phyloP scores from a whole-genome alignment of 2,329 filamentous ascomycete genomes.

The Bipolaris sorokiniana region DNA sequence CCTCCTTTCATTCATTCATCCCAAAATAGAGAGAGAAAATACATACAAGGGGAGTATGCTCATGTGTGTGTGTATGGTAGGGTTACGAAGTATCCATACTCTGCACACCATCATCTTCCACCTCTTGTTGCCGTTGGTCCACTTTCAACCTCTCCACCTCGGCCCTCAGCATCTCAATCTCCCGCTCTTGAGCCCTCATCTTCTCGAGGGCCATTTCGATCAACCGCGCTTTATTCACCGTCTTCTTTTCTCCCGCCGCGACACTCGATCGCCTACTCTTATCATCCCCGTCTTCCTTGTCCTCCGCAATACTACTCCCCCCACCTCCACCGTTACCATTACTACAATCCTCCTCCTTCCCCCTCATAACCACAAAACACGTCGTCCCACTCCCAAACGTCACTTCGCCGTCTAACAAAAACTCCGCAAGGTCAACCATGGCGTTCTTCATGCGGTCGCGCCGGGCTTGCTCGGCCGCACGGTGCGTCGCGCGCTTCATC shows the following conservation, averaged over 20 bases:
- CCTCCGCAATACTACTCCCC: constrained; percentile 9
- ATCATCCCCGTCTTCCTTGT: constrained; percentile 37
- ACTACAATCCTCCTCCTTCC: constrained; percentile 17
- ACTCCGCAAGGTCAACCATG: constrained; percentile 41
- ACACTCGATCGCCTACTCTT: constrained; percentile 3
- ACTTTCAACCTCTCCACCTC: constrained; percentile 30
- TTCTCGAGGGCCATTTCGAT: constrained; percentile 43
- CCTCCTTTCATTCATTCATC: too few relatives aligned
- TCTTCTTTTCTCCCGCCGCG: constrained; percentile 30
- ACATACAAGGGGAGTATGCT: too few relatives aligned
- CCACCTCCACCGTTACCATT: neutral
- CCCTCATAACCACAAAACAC: constrained; percentile 39
- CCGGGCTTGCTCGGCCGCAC: constrained; percentile 40
- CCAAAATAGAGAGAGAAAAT: too few relatives aligned
- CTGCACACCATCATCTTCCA: constrained; percentile 12
- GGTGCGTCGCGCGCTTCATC: constrained; percentile 43
- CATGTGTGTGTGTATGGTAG: too few relatives aligned
- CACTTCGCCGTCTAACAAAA: constrained; percentile 39
- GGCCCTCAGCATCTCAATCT: constrained; percentile 36
- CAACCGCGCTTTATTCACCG: constrained; percentile 40
- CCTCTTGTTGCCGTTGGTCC: too few relatives aligned
- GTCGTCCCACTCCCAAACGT: constrained; percentile 41
- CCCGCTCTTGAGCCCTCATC: constrained; percentile 38
- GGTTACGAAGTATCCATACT: constrained; percentile 32
- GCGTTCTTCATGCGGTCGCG: constrained; percentile 42